Evolutionary conservation across 441 rosid genomes (phyloP), one percentile per base, ranked within the genome.

Genomic region (Manihot esculenta): DNA sequence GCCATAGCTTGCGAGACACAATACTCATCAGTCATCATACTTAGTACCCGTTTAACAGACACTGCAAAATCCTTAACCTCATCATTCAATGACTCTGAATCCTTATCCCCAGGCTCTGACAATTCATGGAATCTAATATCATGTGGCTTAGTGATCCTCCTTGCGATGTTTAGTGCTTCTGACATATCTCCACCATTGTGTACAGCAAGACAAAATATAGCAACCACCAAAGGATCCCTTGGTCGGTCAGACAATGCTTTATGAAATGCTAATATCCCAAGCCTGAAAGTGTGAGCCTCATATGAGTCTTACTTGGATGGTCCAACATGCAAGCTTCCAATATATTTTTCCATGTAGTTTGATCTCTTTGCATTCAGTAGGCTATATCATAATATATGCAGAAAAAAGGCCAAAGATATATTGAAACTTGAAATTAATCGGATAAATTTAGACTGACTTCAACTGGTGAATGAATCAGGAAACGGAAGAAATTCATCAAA

Each of bases 1-100:
- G 84, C 69, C 98, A 95, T 89, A 67, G 97, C 99, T 68, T 80
- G 85, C 21, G 99, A 88, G 21, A 95, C 88, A 49, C 49, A 69
- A 76, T 81, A 70, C 74, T 76, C 87, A 81, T 89, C 84, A 0
- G 96, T 86, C 92, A 95, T 87, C 71, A 77, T 71, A 50, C 50
- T 64, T 49, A 89, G 68, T 11, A 83, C 78, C 14, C 57, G 74
- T 77, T 80, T 81, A 64, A 89, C 62, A 10, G 87, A 88, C 35
- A 74, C 77, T n/a, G 87, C 89, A 53, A 95, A 91, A 79, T 88
- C 85, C 85, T 77, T 71, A 72, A 88, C 85, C 77, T 91, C 93
- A 66, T 81, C 62, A 45, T 53, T 47, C 70, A 91, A 53, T 50
- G 79, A 72, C 75, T 80, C 21, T 2, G 84, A 66, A 64, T 78